Base-by-base conservation (phyloP, 2,329 filamentous ascomycete genomes). In the Apiospora marii region DNA sequence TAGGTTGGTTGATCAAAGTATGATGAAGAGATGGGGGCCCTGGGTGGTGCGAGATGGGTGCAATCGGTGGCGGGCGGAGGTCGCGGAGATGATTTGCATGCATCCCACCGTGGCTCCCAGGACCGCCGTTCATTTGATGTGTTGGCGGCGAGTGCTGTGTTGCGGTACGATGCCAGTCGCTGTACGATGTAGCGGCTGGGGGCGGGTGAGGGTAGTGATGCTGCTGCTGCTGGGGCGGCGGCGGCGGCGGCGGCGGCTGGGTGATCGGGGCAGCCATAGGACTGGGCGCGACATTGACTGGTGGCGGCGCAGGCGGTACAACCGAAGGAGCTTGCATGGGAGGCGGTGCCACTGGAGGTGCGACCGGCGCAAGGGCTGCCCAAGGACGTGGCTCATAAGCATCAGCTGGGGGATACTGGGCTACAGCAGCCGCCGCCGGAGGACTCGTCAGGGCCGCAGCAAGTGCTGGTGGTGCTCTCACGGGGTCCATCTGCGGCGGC, bases 131-230 rank as follows among this genome's bases (percentile, higher is more conserved):
- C 67, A 89, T 77, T 58, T 88, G 85, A 70, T 85, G 84, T 41
- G 85, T 79, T 48, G 85, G 81, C 4, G 88, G 84, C 49, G 84
- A 84, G 73, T 87, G 86, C 70, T 87, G 86, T 46, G 86, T 85
- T 27, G 86, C 81, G 19, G 84, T 84, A 27, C 87, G 86, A 71
- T 86, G 84, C 86, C 89, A 90, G 72, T 87, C 87, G 67, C 79
- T 79, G 77, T 83, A 87, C 58, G 82, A 76, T 68, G 77, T 75
- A 48, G n/a, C 34, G 43, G 43, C 27, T 12, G 46, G 27, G n/a
- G 76, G 77, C 4, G 83, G 78, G 7, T 84, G 81, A 8, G 84
- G 81, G 72, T 83, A 83, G 44, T 83, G 80, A 73, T 84, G 83
- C 69, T 41, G 37, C 37, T 37, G 37, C 37, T 37, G 37, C 37